Evolutionary conservation across 352 stramenopile species (phyloP), one percentile per base, ranked within the genome.

Genomic region (Globisporangium spiculum): DNA sequence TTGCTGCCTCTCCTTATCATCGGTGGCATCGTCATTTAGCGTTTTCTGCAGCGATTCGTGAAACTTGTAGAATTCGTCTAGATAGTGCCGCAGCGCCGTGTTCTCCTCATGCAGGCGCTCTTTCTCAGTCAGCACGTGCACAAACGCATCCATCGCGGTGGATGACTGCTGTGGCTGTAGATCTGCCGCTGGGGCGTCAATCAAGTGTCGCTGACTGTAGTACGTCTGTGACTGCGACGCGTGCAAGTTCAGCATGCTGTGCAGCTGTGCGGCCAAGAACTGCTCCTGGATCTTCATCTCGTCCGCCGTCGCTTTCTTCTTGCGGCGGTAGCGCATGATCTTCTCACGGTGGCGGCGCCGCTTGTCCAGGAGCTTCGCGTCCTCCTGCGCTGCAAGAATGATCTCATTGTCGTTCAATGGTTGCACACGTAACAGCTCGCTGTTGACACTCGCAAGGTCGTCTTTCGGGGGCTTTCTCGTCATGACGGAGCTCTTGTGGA

Each of bases 321-420:
- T 82, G 36, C 63, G 73, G 3, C 73, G 68, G 68, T 80, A 82
- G 61, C 77, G 76, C 26, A 82, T 69, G 73, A 82, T 82, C 63
- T 82, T 82, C 66, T 82, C 75, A 20, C 75, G 75, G 65, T 82
- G 75, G n/a, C 77, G 73, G 53, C 78, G 68, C 9, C 71, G 71
- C 16, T 26, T 24, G 7, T 34, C 22, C n/a, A 34, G 41, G 10
- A 34, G 5, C 36, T 53, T 54, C 12, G 38, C 12, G 12, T 46
- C 38, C 38, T 46, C 38, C 12, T 4, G 2, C 4, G 12, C 12
- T 5, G 12, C 16, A 16, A 18, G 58, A 22, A 18, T 0, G 9
- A 8, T 14, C 24, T 4, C 12, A 14, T 46, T 18, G 1, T 14
- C 38, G 38, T 16, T 18, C 12, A 46, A 12, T 46, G 6, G 38